Conservation (phyloP, 441 rosid genomes). For the Gossypium schwendimanii region DNA sequence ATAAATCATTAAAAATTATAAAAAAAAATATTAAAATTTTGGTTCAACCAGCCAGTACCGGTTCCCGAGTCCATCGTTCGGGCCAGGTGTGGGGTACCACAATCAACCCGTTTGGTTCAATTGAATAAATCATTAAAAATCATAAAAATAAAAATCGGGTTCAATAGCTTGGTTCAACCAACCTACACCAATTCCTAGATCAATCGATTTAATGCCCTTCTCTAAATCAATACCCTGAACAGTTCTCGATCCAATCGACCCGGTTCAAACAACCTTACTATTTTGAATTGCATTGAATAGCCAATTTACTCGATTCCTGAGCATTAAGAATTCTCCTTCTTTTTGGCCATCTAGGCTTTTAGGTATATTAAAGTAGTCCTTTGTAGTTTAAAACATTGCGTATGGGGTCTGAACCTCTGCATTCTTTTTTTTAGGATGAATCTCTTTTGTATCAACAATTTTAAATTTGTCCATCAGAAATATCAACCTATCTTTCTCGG, state of each 20-base stretch:
- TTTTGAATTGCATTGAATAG: not conserved
- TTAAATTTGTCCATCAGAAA: not conserved
- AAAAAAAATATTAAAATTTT: too few relatives aligned
- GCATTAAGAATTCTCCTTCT: not conserved
- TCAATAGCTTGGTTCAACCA: not conserved
- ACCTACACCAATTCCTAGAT: not conserved
- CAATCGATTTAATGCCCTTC: not conserved
- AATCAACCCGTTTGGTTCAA: not conserved
- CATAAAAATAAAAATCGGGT: not conserved
- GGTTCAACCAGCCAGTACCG: not conserved
- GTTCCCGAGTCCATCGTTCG: not conserved
- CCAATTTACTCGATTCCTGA: not conserved
- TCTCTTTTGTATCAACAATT: not conserved
- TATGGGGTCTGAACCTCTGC: not conserved
- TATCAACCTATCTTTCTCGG: not conserved
- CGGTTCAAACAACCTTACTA: not conserved
- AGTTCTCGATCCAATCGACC: not conserved
- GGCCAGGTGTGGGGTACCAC: not conserved
- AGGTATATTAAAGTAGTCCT: not conserved
- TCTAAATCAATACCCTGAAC: not conserved
- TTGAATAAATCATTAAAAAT: too few relatives aligned
- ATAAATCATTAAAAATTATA: too few relatives aligned
- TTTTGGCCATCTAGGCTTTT: not conserved
- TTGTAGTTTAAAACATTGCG: not conserved
- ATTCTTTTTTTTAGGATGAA: not conserved